A percentile compares a stretch with the other conserved stretches of the same genome.
Evolutionary conservation across 2,329 filamentous ascomycete species (phyloP).

Genomic region (Colletotrichum zoysiae): DNA sequence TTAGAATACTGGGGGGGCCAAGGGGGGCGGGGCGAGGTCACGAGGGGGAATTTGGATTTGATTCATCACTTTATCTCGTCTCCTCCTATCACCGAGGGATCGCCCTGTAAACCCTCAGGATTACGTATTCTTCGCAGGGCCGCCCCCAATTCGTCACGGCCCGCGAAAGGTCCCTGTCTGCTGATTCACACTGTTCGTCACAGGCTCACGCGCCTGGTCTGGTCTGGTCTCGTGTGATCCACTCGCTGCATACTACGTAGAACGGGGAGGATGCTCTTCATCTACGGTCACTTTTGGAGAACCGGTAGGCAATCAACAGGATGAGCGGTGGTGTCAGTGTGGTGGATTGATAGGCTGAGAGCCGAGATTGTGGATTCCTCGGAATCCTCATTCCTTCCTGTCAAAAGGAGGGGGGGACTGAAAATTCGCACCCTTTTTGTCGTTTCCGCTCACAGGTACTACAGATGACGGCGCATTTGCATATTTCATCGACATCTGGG

Average conservation of each 20-base stretch:
- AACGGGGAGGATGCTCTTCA: not conserved
- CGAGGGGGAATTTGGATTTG: constrained; percentile 3
- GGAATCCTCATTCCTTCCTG: constrained; percentile 13
- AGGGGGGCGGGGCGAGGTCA: not conserved
- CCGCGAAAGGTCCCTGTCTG: constrained; percentile 29
- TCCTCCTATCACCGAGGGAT: constrained; percentile 35
- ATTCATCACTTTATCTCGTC: constrained; percentile 6
- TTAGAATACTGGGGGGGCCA: not conserved
- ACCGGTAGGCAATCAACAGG: constrained; percentile 1
- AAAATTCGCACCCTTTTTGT: constrained; percentile 5
- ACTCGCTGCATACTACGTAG: constrained; percentile 32
- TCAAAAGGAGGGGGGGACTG: not conserved
- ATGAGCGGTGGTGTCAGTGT: not conserved
- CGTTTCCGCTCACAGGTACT: not conserved
- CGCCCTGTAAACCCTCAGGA: constrained; percentile 29
- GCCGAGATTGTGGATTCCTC: constrained; percentile 8
- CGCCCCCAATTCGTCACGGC: constrained; percentile 32
- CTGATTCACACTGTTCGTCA: constrained; percentile 35
- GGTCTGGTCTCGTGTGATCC: not conserved
- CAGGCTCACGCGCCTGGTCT: constrained; percentile 15
- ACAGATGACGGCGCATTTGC: not conserved
- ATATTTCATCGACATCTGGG: too few species aligned
- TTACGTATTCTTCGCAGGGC: constrained; percentile 24
- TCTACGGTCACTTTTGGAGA: not conserved
- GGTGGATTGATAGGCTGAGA: constrained; percentile 26